Percentiles rank a stretch among this genome's conserved stretches.
Evolutionary conservation across 2,329 filamentous ascomycete species (phyloP).

Genomic region (Penicillium sp.): DNA sequence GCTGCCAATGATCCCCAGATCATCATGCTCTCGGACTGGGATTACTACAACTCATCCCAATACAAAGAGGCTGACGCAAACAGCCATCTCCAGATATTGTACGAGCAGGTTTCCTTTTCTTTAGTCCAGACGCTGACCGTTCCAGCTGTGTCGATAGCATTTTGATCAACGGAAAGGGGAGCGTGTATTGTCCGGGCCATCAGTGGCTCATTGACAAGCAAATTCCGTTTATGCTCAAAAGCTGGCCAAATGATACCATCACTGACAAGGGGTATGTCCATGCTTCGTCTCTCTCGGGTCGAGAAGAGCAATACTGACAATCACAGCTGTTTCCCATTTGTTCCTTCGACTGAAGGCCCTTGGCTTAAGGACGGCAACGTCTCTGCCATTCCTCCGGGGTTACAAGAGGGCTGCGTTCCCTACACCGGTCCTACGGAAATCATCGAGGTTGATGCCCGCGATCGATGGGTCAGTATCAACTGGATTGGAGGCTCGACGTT

Average conservation of each 20-base stretch:
- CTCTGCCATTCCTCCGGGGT: conserved; percentile 32
- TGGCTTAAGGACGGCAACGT: conserved; percentile 14
- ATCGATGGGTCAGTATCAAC: conserved; percentile 59
- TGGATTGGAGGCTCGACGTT: conserved; percentile 58
- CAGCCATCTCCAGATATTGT: not conserved
- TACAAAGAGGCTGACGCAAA: conserved; percentile 26
- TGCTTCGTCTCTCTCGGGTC: not conserved
- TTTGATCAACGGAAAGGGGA: conserved; percentile 26
- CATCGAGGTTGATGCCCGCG: conserved; percentile 44
- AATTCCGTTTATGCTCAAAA: not conserved
- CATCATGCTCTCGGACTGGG: conserved; percentile 59
- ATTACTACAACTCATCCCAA: conserved; percentile 56
- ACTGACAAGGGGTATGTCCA: conserved; percentile 26
- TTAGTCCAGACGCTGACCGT: conserved; percentile 34
- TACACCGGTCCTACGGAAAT: conserved; percentile 51
- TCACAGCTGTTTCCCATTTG: conserved; percentile 11
- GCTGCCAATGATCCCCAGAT: conserved; percentile 36
- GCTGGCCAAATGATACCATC: conserved; percentile 18
- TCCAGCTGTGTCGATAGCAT: conserved; percentile 30
- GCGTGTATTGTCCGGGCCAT: conserved; percentile 23
- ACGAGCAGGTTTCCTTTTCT: not conserved
- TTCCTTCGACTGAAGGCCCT: not conserved
- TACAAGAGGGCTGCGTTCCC: conserved; percentile 45
- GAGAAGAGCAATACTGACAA: conserved; percentile 13
- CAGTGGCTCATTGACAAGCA: conserved; percentile 10